Conservation (phyloP, 1,284 basidiomycete genomes). For the Stygiomarasmius scandens region DNA sequence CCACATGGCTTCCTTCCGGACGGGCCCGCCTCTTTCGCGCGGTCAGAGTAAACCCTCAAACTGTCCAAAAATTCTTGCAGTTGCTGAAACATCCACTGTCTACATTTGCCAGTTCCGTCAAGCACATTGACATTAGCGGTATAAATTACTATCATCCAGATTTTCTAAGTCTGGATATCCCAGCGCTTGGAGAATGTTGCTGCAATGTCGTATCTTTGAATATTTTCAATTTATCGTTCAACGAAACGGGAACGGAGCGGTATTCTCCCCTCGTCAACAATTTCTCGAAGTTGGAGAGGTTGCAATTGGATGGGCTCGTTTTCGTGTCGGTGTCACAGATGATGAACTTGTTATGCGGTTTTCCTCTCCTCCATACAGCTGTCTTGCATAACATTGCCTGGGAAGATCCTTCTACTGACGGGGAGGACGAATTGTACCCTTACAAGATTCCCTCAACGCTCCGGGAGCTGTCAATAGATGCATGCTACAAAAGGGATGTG, state of each 20-base stretch:
- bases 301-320: constrained; percentile 1
- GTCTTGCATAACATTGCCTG: constrained; percentile 6
- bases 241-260: not conserved
- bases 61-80: not conserved
- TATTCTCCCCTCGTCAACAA: not conserved
- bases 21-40: not conserved
- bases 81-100: constrained; percentile 2
- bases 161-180: not conserved
- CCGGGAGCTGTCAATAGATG: constrained; percentile 18
- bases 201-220: not conserved
- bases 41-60: not conserved
- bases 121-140: constrained; percentile 1
- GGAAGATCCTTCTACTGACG: constrained; percentile 8
- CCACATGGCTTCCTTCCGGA: not conserved
- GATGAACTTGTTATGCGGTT: constrained; percentile 6
- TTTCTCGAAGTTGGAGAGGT: constrained; percentile 1
- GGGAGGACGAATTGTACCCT: not conserved
- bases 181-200: not conserved
- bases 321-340: constrained; percentile 13
- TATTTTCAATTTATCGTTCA: constrained; percentile 2
- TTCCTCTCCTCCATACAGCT: constrained; percentile 3
- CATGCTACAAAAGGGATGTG: constrained; percentile 27
- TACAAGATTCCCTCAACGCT: constrained; percentile 11
- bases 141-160: not conserved
- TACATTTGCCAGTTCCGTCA: constrained; percentile 3